These are phyloP conservation scores for Dipteronia dyeriana DNA, from an alignment of 345 rosid species.

Conservation along the genomic window DNA sequence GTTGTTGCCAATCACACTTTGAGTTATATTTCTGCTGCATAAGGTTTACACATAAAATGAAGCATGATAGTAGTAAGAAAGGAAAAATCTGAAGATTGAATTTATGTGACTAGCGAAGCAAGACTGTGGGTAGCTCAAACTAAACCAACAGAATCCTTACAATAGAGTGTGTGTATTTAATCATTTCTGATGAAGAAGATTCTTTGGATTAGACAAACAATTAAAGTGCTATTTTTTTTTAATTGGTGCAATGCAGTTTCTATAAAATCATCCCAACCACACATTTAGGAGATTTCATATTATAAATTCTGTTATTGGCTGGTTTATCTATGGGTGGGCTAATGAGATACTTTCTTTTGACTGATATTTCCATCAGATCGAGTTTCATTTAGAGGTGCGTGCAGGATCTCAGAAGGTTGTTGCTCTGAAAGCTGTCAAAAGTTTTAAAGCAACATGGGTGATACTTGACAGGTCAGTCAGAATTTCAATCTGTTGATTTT, in stretches of 20 bases:
- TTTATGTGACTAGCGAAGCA: too few relatives aligned
- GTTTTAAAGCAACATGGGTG: slow-evolving; percentile 50
- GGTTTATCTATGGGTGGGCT: background rate
- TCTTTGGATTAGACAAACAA: background rate
- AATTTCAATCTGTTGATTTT: too few relatives aligned
- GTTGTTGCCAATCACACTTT: background rate
- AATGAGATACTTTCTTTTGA: background rate
- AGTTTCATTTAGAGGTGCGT: slow-evolving; percentile 40
- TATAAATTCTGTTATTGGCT: background rate
- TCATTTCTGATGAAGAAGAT: too few relatives aligned
- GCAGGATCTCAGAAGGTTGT: slow-evolving; percentile 39
- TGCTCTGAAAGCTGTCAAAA: slow-evolving; percentile 40
- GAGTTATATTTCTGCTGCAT: background rate
- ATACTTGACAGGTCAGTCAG: slow-evolving; percentile 57
- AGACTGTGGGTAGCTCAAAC: too few relatives aligned
- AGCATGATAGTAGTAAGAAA: too few relatives aligned
- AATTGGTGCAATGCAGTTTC: background rate
- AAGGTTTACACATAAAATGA: too few relatives aligned
- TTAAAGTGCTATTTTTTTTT: background rate
- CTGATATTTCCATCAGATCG: slow-evolving; percentile 35
- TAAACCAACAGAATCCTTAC: too few relatives aligned
- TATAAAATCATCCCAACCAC: background rate
- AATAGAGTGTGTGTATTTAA: too few relatives aligned
- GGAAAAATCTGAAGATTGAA: too few relatives aligned
- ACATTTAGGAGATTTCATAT: background rate